These are phyloP conservation scores for Candida boidinii DNA, from an alignment of 805 yeast genomes.

Conservation along the genomic window DNA sequence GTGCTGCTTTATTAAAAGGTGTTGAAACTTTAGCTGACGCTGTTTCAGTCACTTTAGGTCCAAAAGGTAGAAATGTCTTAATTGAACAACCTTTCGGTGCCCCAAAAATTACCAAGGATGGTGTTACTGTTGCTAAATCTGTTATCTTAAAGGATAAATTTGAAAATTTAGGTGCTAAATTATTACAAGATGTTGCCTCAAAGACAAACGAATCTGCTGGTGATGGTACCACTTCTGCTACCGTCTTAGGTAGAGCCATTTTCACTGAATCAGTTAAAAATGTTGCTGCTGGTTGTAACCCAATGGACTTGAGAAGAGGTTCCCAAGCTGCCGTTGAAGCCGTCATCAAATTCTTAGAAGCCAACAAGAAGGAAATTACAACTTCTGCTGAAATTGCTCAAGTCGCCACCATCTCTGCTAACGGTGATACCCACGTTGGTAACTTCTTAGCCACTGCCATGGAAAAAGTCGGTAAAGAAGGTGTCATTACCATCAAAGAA, in stretches of 20 bases:
- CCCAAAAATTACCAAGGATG: slow-evolving; percentile 98
- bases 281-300: slow-evolving; percentile 98
- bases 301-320: slow-evolving; percentile 97
- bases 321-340: slow-evolving; percentile 95
- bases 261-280: slow-evolving; percentile 92
- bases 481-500: slow-evolving; percentile 95
- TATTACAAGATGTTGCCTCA: slow-evolving; percentile 92
- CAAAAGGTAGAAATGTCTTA: slow-evolving; percentile 94
- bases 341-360: slow-evolving; percentile 74
- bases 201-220: slow-evolving; percentile 97
- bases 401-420: slow-evolving; percentile 96
- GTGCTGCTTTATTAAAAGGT: slow-evolving; percentile 90
- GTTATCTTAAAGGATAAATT: slow-evolving; percentile 79
- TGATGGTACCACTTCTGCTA: slow-evolving; percentile 98
- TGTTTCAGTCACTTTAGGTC: slow-evolving; percentile 93
- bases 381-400: slow-evolving; percentile 94
- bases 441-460: slow-evolving; percentile 85
- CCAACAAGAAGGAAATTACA: slow-evolving; percentile 87
- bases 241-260: slow-evolving; percentile 91
- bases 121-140: slow-evolving; percentile 93
- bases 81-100: slow-evolving; percentile 96
- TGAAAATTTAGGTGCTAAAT: slow-evolving; percentile 93
- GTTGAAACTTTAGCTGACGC: slow-evolving; percentile 94
- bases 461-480: slow-evolving; percentile 99
- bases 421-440: slow-evolving; percentile 93